Base-by-base conservation (phyloP, 1,284 basidiomycete genomes). In the Ceratobasidium sp. region DNA sequence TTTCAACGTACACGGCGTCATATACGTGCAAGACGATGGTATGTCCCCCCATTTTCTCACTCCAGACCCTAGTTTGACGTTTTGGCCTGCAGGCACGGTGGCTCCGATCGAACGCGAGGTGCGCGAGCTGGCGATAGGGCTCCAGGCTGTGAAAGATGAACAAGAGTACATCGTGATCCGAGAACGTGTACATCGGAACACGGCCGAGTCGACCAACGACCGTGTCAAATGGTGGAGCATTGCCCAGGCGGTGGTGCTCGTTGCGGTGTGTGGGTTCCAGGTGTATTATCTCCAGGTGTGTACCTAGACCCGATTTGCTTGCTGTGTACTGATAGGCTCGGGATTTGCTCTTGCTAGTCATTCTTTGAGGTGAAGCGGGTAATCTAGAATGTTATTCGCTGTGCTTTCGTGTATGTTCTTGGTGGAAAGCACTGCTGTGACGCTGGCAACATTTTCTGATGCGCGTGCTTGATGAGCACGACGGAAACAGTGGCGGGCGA, bases 141-240 rank as follows among this genome's bases (percentile, higher is more conserved):
- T 99, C 46, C 89, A 94, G 78, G 85, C 94, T 19, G 95, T 99
- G 78, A 98, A 98, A 83, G 98, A 99, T 80, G 98, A 99, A 83
- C 97, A 99, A 81, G 96, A 98, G 82, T 99, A 99, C 83, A 94
- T 99, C 75, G 94, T 98, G 48, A 91, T 98, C 54, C 88, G 98
- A 58, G 98, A 99, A 83, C 88, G 89, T 73, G 91, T 92, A 39
- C 98, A 99, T 82, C 87, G 98, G 75, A 93, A 99, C 82, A 99
- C 94, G 1, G 94, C 94, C 24, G 95, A 96, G 83, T 95, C 94
- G 3, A 96, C 95, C 79, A 99, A 99, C 81, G 89, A 93, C 46
- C 90, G 98, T 53, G 96, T 99, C 75, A 99, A 98, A 83, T 99
- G 95, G 95, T 99, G 98, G 98, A 97, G 95, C 13, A 91, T 99